These are phyloP conservation scores for Sisymbrium irio DNA, from an alignment of 345 rosid genomes.

Conservation along the genomic window DNA sequence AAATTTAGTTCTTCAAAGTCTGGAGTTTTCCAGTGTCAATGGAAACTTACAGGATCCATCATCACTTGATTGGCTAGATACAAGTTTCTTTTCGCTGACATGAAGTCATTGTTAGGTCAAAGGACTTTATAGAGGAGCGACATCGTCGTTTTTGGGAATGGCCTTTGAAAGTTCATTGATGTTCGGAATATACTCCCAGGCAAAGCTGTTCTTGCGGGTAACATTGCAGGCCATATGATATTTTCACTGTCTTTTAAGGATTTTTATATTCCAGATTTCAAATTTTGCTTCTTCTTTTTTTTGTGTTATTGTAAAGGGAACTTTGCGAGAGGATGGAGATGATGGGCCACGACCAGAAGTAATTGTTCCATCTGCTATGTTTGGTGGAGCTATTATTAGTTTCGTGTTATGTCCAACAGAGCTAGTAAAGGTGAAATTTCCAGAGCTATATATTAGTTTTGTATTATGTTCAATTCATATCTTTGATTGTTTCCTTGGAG, in stretches of 20 bases:
- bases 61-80: not conserved
- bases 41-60: not conserved
- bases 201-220: slow-evolving; percentile 75
- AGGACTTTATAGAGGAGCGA: slow-evolving; percentile 91
- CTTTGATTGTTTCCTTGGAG: slow-evolving; percentile 16
- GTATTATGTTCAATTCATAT: slow-evolving; percentile 51
- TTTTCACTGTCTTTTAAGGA: not conserved
- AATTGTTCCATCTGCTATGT: slow-evolving; percentile 91
- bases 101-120: slow-evolving; percentile 49
- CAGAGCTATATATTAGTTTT: slow-evolving; percentile 60
- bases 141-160: slow-evolving; percentile 85
- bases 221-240: not conserved
- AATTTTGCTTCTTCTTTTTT: not conserved
- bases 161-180: slow-evolving; percentile 89
- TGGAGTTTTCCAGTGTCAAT: not conserved
- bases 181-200: slow-evolving; percentile 92
- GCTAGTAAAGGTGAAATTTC: slow-evolving; percentile 64
- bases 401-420: slow-evolving; percentile 85
- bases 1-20: not conserved
- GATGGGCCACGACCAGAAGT: slow-evolving; percentile 53
- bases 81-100: not conserved
- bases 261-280: not conserved
- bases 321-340: slow-evolving; percentile 44
- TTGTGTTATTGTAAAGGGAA: slow-evolving; percentile 45
- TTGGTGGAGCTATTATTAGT: slow-evolving; percentile 88